These are phyloP conservation scores for Rhynchosporium secalis DNA, from an alignment of 2,329 filamentous ascomycete species.

Conservation along the genomic window DNA sequence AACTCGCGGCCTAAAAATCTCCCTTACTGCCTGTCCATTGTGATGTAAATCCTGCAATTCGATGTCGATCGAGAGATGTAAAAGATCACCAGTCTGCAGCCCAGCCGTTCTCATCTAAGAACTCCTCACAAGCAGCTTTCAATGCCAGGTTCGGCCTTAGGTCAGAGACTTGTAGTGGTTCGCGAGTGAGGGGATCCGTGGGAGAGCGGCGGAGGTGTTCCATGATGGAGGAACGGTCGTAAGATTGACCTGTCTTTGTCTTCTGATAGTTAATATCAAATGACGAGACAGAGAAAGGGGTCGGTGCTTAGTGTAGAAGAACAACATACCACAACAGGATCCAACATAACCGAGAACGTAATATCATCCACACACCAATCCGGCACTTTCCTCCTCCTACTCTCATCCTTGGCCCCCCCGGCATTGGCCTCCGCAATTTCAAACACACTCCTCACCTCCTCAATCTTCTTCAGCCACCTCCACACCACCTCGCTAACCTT, in stretches of 20 bases:
- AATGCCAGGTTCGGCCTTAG: slow-evolving; percentile 80
- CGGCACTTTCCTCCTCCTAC: slow-evolving; percentile 52
- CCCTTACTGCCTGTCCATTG: background rate
- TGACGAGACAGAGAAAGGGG: background rate
- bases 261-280: slow-evolving; percentile 34
- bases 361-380: slow-evolving; percentile 79
- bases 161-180: slow-evolving; percentile 67
- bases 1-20: background rate
- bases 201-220: slow-evolving; percentile 77
- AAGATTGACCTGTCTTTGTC: slow-evolving; percentile 87
- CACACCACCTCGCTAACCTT: slow-evolving; percentile 45
- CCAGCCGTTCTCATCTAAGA: slow-evolving; percentile 85
- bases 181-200: slow-evolving; percentile 82
- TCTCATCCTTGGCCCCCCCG: slow-evolving; percentile 45
- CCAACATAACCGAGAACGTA: slow-evolving; percentile 71
- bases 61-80: background rate
- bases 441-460: slow-evolving; percentile 50
- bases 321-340: slow-evolving; percentile 52
- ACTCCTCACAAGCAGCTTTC: slow-evolving; percentile 81
- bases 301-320: background rate
- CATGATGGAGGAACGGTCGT: slow-evolving; percentile 81
- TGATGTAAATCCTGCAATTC: background rate
- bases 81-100: slow-evolving; percentile 75
- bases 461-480: slow-evolving; percentile 45
- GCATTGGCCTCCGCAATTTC: slow-evolving; percentile 49